Evolutionary conservation across 768 basidiomycete genomes (phyloP).

Genomic region (Boletus coccyginus): DNA sequence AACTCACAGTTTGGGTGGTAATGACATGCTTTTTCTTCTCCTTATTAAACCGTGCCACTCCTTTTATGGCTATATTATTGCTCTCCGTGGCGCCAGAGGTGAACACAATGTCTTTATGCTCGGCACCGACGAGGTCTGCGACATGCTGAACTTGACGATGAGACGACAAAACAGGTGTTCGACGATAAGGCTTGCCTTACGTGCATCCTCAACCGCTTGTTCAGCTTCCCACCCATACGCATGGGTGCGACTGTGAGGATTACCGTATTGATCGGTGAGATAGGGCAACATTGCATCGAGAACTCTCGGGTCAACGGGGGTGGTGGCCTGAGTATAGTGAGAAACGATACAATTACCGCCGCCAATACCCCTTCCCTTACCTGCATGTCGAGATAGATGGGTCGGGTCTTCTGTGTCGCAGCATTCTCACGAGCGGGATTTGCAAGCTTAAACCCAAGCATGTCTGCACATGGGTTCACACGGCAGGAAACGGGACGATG

Average conservation of each 20-base stretch:
- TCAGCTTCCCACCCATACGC: constrained; percentile 99
- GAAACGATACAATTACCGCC: background rate
- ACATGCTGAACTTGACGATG: constrained; percentile 55
- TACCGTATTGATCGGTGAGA: constrained; percentile 93
- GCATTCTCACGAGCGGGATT: constrained; percentile 57
- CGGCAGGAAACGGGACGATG: background rate
- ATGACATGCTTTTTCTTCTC: constrained; percentile 93
- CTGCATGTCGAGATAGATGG: constrained; percentile 99
- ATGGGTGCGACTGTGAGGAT: constrained; percentile 97
- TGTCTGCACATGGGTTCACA: constrained; percentile 50
- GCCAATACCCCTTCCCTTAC: constrained; percentile 38
- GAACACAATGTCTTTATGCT: constrained; percentile 93
- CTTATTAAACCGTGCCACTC: constrained; percentile 92
- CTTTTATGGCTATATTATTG: constrained; percentile 98
- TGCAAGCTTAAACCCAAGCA: constrained; percentile 86
- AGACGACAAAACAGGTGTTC: background rate
- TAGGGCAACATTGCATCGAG: constrained; percentile 96
- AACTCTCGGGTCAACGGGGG: constrained; percentile 95
- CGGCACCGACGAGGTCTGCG: constrained; percentile 90
- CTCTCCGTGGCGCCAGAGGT: constrained; percentile 98
- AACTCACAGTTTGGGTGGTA: constrained; percentile 85
- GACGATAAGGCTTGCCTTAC: constrained; percentile 53
- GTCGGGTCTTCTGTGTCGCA: constrained; percentile 61
- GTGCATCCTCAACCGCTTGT: constrained; percentile 86
- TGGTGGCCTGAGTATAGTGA: constrained; percentile 70